phyloP scores from a whole-genome alignment of 805 yeast species.

The Metschnikowia baotianmanensis region DNA sequence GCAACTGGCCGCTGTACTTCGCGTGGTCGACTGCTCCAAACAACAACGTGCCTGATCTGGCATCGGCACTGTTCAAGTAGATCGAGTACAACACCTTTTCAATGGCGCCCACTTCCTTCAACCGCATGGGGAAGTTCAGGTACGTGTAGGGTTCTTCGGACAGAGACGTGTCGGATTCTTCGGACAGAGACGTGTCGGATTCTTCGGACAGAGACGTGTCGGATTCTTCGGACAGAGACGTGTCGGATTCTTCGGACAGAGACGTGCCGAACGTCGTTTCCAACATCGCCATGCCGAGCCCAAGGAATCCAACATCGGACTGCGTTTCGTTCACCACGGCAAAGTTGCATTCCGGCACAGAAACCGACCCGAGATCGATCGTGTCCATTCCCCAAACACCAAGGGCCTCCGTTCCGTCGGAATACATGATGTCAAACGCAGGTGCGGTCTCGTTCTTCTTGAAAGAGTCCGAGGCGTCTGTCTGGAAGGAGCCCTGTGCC shows the following conservation, averaged over 20 bases:
- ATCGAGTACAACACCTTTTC: slow-evolving; percentile 57
- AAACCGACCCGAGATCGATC: slow-evolving; percentile 48
- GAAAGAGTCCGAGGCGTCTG: slow-evolving; percentile 37
- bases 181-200: slow-evolving; percentile 22
- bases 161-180: slow-evolving; percentile 38
- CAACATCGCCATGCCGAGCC: slow-evolving; percentile 65
- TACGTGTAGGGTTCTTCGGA: not conserved
- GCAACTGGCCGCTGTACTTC: slow-evolving; percentile 25
- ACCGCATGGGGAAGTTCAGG: slow-evolving; percentile 60
- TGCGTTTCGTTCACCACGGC: slow-evolving; percentile 70
- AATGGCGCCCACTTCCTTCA: slow-evolving; percentile 58
- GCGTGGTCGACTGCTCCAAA: slow-evolving; percentile 44
- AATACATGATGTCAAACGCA: slow-evolving; percentile 43
- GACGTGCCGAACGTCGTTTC: slow-evolving; percentile 57
- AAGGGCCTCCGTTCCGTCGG: slow-evolving; percentile 45
- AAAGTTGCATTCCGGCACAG: slow-evolving; percentile 53
- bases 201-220: slow-evolving; percentile 20
- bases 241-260: not conserved
- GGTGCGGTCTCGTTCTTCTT: slow-evolving; percentile 37
- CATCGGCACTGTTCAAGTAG: slow-evolving; percentile 43
- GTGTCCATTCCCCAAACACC: slow-evolving; percentile 63
- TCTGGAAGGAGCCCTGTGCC: slow-evolving; percentile 47
- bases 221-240: not conserved
- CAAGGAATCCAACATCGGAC: slow-evolving; percentile 67
- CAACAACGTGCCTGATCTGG: slow-evolving; percentile 31